Percentiles rank a stretch among this genome's conserved stretches.
Evolutionary conservation across 352 stramenopile species (phyloP).

Genomic region (Phytophthora europaea): DNA sequence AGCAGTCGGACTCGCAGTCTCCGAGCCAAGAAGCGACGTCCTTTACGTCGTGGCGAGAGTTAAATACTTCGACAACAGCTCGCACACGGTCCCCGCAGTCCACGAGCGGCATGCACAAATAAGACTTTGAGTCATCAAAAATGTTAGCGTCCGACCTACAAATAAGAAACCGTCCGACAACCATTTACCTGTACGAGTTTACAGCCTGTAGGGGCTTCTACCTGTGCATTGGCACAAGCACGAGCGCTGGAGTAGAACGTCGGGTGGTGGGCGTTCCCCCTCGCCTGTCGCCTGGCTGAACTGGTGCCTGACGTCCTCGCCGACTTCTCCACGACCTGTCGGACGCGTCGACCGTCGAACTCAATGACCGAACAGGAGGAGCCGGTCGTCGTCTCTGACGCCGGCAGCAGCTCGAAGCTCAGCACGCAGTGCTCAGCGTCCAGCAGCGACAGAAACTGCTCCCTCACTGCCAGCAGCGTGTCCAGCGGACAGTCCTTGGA

Average conservation of each 20-base stretch:
- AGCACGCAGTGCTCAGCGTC: conserved; percentile 74
- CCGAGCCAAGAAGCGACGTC: conserved; percentile 59
- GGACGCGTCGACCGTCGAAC: conserved; percentile 67
- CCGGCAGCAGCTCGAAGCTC: conserved; percentile 50
- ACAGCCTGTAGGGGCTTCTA: conserved; percentile 40
- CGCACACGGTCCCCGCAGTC: conserved; percentile 61
- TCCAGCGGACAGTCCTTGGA: conserved; percentile 25
- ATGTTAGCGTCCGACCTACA: not conserved
- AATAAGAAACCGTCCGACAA: too few species aligned
- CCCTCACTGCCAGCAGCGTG: conserved; percentile 38
- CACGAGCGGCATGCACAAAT: conserved; percentile 77
- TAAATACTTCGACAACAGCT: conserved; percentile 77
- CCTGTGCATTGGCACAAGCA: conserved; percentile 27
- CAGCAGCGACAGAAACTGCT: conserved; percentile 72
- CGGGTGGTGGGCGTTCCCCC: conserved; percentile 19
- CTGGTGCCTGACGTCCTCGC: conserved; percentile 29
- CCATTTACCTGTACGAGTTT: conserved; percentile 54
- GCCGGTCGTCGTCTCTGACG: not conserved
- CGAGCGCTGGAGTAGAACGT: conserved; percentile 47
- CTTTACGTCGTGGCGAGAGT: conserved; percentile 57
- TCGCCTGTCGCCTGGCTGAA: conserved; percentile 35
- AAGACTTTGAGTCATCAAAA: conserved; percentile 46
- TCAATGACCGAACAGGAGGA: conserved; percentile 51
- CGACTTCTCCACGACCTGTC: conserved; percentile 43
- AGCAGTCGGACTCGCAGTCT: conserved; percentile 31